Evolutionary conservation across 371 early-diverging fungal species (phyloP).

Genomic region (Amoeboaphelidium occidentale): DNA sequence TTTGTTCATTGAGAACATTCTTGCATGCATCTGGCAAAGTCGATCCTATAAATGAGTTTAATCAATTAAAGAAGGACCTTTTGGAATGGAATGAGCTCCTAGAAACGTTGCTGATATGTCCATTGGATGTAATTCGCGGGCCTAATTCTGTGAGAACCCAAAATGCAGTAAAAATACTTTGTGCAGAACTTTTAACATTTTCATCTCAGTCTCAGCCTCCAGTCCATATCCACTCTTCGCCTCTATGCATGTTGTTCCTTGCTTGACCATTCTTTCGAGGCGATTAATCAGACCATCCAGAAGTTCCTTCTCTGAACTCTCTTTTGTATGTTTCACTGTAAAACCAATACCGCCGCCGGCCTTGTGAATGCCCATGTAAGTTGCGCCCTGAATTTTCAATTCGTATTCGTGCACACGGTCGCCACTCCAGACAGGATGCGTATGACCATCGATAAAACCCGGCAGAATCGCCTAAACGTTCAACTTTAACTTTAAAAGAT

Average conservation of each 20-base stretch:
- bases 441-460: conserved; percentile 3
- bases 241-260: conserved; percentile 2
- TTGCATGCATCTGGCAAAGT: neutral
- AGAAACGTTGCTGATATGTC: conserved; percentile 3
- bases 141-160: too few relatives aligned
- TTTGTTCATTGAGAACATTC: conserved; percentile 1
- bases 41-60: too few relatives aligned
- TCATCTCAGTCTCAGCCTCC: conserved; percentile 3
- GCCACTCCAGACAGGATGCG: conserved; percentile 3
- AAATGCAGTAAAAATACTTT: neutral
- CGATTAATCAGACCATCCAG: neutral
- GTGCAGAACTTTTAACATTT: conserved; percentile 3
- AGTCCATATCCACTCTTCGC: conserved; percentile 5
- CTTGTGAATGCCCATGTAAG: conserved; percentile 5
- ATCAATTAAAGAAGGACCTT: too few relatives aligned
- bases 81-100: conserved; percentile 4
- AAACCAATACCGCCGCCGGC: conserved; percentile 4
- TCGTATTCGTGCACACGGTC: conserved; percentile 5
- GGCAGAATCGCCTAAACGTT: conserved; percentile 1
- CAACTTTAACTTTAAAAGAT: neutral
- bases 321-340: conserved; percentile 1
- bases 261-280: neutral
- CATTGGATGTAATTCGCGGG: too few relatives aligned
- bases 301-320: neutral
- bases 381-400: conserved; percentile 2